Base-by-base conservation (phyloP, 257 asterid genomes). In the Rehmannia glutinosa region DNA sequence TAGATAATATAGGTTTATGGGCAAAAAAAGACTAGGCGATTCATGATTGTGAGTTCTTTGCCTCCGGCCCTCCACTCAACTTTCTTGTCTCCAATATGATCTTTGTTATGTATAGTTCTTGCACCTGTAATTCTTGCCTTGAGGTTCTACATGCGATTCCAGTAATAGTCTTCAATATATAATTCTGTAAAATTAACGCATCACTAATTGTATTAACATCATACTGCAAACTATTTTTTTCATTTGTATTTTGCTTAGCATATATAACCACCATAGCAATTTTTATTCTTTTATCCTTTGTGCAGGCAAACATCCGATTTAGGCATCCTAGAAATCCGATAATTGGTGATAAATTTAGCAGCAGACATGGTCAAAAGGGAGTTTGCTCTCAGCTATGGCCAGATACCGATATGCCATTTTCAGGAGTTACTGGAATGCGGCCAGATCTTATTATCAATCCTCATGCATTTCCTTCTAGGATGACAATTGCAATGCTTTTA, bases 291-390 rank as follows among this genome's bases (percentile, higher is more conserved):
- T 38, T 64, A 39, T 78, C 30, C 61, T 69, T 54, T 56, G 49
- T 68, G 81, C 89, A 93, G 99, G 97, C 92, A 23, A 93, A 82
- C 71, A 78, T 94, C 73, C 96, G 97, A 15, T 74, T 94, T 58
- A 82, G 99, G 46, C 86, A 86, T 46, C 77, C 96, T 50, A 86
- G 99, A 74, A 88, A 88, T 81, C 99, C 99, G 21, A 61, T 86
- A 56, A 91, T 94, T 72, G 99, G 99, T 53, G 99, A 94, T 80
- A 94, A 94, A 65, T 94, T 94, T 79, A 94, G 99, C 86, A 94
- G 99, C 78, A 83, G 99, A 25, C 99, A 94, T 73, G 99, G 99
- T 49, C 99, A 94, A 72, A 94, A 94, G 84, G 99, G 99, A 78
- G 99, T 94, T 56, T 94, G 99, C 84, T 94, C 99, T 64, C 99